Evolutionary conservation across 2,329 filamentous ascomycete genomes (phyloP).

Genomic region (Aspergillus quadricinctus): DNA sequence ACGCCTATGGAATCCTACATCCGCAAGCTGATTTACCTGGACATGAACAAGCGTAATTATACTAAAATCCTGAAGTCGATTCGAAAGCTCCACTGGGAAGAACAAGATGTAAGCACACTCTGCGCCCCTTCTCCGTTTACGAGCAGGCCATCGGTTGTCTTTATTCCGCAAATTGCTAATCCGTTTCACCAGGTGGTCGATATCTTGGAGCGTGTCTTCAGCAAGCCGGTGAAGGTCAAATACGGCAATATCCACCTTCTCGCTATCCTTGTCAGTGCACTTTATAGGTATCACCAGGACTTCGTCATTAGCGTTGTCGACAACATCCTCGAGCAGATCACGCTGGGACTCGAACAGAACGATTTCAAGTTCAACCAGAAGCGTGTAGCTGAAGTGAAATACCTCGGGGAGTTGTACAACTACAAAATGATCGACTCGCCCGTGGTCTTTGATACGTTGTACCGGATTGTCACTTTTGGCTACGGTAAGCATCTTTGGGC

Average conservation of each 20-base stretch:
- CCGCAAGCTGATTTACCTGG: slow-evolving; percentile 85
- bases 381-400: slow-evolving; percentile 91
- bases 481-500: slow-evolving; percentile 52
- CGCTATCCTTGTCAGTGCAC: slow-evolving; percentile 79
- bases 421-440: slow-evolving; percentile 95
- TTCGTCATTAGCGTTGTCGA: slow-evolving; percentile 93
- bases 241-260: slow-evolving; percentile 95
- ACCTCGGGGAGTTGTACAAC: slow-evolving; percentile 93
- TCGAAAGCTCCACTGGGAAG: slow-evolving; percentile 95
- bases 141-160: background rate
- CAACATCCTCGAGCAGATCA: slow-evolving; percentile 82
- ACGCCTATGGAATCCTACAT: slow-evolving; percentile 91
- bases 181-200: slow-evolving; percentile 56
- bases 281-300: slow-evolving; percentile 86
- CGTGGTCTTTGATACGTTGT: slow-evolving; percentile 91
- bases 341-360: slow-evolving; percentile 84
- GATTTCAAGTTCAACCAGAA: slow-evolving; percentile 98
- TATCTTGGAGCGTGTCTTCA: slow-evolving; percentile 84
- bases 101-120: slow-evolving; percentile 61
- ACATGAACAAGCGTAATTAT: slow-evolving; percentile 90
- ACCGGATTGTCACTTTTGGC: slow-evolving; percentile 89
- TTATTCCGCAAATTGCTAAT: background rate
- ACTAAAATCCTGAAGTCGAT: slow-evolving; percentile 93
- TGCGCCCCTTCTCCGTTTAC: background rate
- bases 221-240: slow-evolving; percentile 94